Percentiles rank a stretch among this genome's conserved stretches.
Conservation (phyloP, 306 rosid genomes). For the Bauhinia variegata region DNA sequence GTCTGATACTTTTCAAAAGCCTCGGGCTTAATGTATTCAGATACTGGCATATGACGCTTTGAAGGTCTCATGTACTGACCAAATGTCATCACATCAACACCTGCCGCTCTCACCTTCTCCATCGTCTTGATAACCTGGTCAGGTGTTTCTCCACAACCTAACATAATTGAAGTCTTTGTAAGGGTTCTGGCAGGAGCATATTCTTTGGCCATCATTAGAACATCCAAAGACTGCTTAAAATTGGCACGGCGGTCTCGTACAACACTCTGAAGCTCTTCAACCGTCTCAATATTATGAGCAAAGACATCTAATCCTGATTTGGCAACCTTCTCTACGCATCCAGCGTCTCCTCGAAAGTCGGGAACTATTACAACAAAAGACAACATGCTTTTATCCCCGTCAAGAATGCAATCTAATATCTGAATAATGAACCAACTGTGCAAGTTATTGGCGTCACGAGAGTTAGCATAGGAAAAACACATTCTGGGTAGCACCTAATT, state of each 20-base stretch:
- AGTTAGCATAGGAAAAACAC: too few relatives aligned
- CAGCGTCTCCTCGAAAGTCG: conserved; percentile 85
- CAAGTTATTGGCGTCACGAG: too few relatives aligned
- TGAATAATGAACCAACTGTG: too few relatives aligned
- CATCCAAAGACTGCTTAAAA: conserved; percentile 88
- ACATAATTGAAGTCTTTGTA: conserved; percentile 95
- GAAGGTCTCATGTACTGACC: conserved; percentile 99
- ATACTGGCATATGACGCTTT: conserved; percentile 97
- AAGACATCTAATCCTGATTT: conserved; percentile 91
- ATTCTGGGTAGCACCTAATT: too few relatives aligned
- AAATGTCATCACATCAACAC: conserved; percentile 96
- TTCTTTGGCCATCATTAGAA: conserved; percentile 85
- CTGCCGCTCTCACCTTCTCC: conserved; percentile 99
- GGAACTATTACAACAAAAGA: conserved; percentile 65
- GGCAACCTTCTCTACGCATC: conserved; percentile 83
- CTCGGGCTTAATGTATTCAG: conserved; percentile 92
- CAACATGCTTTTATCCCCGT: too few relatives aligned
- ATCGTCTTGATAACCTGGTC: conserved; percentile 92
- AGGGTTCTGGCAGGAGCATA: conserved; percentile 86
- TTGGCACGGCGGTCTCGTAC: conserved; percentile 95
- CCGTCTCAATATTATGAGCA: conserved; percentile 98
- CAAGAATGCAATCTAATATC: too few relatives aligned
- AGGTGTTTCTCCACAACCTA: conserved; percentile 98
- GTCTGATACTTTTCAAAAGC: conserved; percentile 83
- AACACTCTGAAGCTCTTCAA: conserved; percentile 88